Evolutionary conservation across 345 rosid genomes (phyloP).

Genomic region (Eucalyptus marginata): DNA sequence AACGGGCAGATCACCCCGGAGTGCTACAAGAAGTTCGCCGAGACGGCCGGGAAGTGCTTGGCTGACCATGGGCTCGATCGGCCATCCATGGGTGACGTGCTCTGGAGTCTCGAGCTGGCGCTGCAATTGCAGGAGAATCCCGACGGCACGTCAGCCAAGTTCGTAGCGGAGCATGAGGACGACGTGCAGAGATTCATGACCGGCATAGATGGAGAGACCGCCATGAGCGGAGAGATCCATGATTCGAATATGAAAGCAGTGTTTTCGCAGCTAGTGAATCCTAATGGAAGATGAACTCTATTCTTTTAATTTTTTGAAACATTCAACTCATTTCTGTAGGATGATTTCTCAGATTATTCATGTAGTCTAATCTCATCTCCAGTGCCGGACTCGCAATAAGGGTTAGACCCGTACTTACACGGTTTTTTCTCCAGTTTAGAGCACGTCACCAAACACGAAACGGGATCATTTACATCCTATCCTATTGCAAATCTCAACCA

Average conservation of each 20-base stretch:
- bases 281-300: constrained; percentile 13
- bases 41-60: constrained; percentile 61
- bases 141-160: neutral
- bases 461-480: too few species aligned
- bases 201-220: constrained; percentile 6
- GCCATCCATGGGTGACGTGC: constrained; percentile 76
- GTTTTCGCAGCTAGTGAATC: constrained; percentile 30
- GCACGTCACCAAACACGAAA: too few species aligned
- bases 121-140: constrained; percentile 46
- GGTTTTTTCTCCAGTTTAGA: too few species aligned
- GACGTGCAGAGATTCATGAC: neutral
- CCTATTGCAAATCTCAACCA: too few species aligned
- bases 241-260: neutral
- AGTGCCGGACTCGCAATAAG: too few species aligned
- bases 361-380: too few species aligned
- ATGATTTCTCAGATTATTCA: neutral
- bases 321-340: neutral
- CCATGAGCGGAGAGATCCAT: neutral
- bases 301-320: neutral
- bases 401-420: too few species aligned
- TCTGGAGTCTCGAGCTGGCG: constrained; percentile 71
- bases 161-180: neutral
- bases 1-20: constrained; percentile 36
- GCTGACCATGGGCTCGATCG: constrained; percentile 51
- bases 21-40: constrained; percentile 54